phyloP scores from a whole-genome alignment of 73 alveolate species.

The Tetrahymena borealis region DNA sequence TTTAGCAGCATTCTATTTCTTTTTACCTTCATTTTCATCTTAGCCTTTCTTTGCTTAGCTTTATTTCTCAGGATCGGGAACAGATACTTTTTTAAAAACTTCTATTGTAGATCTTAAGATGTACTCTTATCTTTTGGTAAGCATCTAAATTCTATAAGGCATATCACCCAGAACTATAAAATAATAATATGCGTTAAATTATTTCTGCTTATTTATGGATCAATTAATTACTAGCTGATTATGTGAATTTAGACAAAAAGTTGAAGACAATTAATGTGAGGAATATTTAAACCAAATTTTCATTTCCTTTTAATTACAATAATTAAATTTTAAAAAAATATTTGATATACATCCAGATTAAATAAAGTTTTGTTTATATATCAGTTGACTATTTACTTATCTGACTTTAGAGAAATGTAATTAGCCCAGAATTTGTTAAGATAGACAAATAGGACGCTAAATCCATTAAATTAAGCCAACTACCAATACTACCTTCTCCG shows the following conservation, averaged over 20 bases:
- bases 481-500: constrained; percentile 31
- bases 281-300: neutral
- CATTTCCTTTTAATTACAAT: neutral
- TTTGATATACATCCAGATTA: neutral
- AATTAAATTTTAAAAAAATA: neutral
- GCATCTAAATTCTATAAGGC: constrained; percentile 5
- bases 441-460: constrained; percentile 13
- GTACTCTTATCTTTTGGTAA: constrained; percentile 14
- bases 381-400: neutral
- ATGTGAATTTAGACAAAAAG: neutral
- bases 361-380: neutral
- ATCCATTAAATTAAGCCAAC: constrained; percentile 14
- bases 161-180: neutral
- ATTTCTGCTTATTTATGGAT: neutral
- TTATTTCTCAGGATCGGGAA: constrained; percentile 2
- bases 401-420: constrained; percentile 2
- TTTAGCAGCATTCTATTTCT: neutral
- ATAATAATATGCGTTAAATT: neutral
- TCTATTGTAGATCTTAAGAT: constrained; percentile 14
- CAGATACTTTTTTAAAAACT: constrained; percentile 6
- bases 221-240: neutral
- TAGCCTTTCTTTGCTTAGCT: neutral
- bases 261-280: neutral
- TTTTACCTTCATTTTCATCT: neutral
- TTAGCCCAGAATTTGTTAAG: constrained; percentile 8